Evolutionary conservation across 2,329 filamentous ascomycete genomes (phyloP), one percentile per base, ranked within the genome.

Genomic region (Aspergillus tubingensis): DNA sequence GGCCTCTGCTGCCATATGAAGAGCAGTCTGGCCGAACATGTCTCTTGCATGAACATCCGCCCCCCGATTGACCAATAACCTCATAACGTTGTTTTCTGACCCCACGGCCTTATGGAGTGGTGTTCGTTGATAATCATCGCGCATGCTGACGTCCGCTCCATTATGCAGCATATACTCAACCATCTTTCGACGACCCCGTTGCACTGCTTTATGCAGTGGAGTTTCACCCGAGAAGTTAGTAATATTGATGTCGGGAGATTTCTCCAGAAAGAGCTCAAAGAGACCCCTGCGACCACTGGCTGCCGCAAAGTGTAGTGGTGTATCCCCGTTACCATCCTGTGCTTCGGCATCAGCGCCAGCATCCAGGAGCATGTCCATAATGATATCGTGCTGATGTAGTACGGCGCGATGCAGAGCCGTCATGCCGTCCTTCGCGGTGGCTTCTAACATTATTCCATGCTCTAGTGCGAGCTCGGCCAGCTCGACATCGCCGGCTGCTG

Each of bases 191-290:
- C 70, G 67, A 4, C 71, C 72, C 13, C 66, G 61, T 19, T 69
- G 60, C 10, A 68, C 68, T 17, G 73, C 72, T 32, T 69, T 69
- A 32, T 70, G 68, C 8, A 75, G 61, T 10, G 71, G 65, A 1
- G 69, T 73, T 62, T 72, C 70, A 2, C 62, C 65, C 11, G 66
- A 65, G 39, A 62, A 63, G 38, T 70, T 70, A 23, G 67, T 68
- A 41, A 70, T 59, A 27, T 66, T 66, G 23, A 74, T 65, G 27
- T 67, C 67, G 2, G 63, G 65, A 0, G 61, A 66, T n/a, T 69
- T 67, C 3, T 68, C 67, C 11, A 72, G 57, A 3, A 74, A 60
- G 11, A 67, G 54, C 2, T 63, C 60, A 27, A 70, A 63, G 23
- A 68, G 49, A 3, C 51, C 54, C n/a, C 64, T 59, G 17, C 66